A percentile compares a stretch with the other conserved stretches of the same genome.
phyloP scores from a whole-genome alignment of 768 basidiomycete genomes.

The Suillus subalutaceus region DNA sequence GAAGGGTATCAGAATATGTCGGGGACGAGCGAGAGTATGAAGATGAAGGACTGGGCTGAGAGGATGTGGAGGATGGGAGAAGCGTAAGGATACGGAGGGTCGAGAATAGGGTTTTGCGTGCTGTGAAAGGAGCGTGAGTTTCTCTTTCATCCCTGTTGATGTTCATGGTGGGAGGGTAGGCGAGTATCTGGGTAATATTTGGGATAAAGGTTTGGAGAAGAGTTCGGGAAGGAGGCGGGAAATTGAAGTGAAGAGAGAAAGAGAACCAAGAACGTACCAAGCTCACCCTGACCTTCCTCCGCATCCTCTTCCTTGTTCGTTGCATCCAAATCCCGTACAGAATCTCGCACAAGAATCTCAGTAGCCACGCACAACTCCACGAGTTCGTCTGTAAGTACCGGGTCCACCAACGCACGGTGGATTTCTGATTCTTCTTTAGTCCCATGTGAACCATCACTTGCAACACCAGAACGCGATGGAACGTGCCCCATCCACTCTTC shows the following conservation, averaged over 20 bases:
- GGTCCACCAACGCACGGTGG: not conserved
- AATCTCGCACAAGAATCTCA: constrained; percentile 1
- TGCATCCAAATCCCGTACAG: not conserved
- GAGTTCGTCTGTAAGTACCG: not conserved
- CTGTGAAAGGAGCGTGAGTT: not conserved
- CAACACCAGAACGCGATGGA: constrained; percentile 13
- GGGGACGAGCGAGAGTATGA: not conserved
- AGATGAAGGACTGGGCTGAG: not conserved
- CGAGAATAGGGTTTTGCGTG: constrained; percentile 1
- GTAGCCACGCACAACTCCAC: constrained; percentile 5
- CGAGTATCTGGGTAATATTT: not conserved
- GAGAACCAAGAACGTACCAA: not conserved
- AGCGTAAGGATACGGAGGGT: constrained; percentile 7
- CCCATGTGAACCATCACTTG: constrained; percentile 16
- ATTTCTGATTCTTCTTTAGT: constrained; percentile 15
- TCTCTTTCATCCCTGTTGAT: not conserved
- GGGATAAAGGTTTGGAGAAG: not conserved
- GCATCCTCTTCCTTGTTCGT: too few species aligned
- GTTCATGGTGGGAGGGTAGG: not conserved
- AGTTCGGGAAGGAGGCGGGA: not conserved
- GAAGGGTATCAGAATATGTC: not conserved
- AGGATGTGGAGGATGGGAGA: not conserved
- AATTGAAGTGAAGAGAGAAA: not conserved
- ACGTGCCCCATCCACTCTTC: constrained; percentile 49
- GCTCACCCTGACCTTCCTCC: not conserved